Evolutionary conservation across 2,329 filamentous ascomycete species (phyloP).

Genomic region (Didymella pinodella): DNA sequence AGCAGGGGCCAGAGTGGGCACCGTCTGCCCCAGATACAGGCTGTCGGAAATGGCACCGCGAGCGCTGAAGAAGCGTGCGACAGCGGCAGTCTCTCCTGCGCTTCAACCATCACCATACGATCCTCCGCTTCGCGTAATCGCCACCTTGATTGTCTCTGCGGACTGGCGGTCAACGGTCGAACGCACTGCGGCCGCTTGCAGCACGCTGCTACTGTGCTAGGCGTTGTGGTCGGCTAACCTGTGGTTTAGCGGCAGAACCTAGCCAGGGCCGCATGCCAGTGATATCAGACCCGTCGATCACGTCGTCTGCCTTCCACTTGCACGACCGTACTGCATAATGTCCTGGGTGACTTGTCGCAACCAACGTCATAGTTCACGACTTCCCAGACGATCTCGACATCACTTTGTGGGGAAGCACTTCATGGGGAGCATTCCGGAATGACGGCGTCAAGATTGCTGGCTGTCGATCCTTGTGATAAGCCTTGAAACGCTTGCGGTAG

Average conservation of each 20-base stretch:
- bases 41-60: constrained; percentile 4
- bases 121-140: not conserved
- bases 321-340: not conserved
- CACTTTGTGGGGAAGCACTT: not conserved
- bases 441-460: not conserved
- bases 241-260: constrained; percentile 3
- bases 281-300: constrained; percentile 21
- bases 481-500: constrained; percentile 17
- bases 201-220: not conserved
- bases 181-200: constrained; percentile 10
- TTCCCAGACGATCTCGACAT: constrained; percentile 12
- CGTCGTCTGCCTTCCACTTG: not conserved
- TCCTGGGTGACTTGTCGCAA: constrained; percentile 6
- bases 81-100: not conserved
- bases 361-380: constrained; percentile 1
- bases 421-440: constrained; percentile 12
- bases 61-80: not conserved
- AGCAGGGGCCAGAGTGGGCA: constrained; percentile 7
- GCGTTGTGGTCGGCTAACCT: constrained; percentile 7
- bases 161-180: not conserved
- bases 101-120: not conserved
- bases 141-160: not conserved
- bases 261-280: constrained; percentile 2
- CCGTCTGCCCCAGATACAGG: constrained; percentile 1
- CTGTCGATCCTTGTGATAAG: constrained; percentile 18